Evolutionary conservation across 768 basidiomycete species (phyloP).

Genomic region (Mrakia blollopis): DNA sequence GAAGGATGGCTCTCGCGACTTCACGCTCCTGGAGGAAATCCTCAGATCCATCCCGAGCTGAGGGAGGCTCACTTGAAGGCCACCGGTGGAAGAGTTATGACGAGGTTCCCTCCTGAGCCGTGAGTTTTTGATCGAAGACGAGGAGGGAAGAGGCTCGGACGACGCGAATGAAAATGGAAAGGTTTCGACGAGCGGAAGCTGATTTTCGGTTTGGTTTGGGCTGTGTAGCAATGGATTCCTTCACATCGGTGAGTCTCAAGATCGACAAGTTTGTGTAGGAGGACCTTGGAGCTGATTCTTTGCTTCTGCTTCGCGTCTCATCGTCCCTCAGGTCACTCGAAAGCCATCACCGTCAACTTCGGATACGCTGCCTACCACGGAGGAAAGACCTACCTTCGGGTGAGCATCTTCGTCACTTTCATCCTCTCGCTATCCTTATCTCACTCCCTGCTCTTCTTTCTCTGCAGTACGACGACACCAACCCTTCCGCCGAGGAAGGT

Average conservation of each 20-base stretch:
- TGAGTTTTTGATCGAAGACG: not conserved
- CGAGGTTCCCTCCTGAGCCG: constrained; percentile 97
- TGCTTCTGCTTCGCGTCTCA: not conserved
- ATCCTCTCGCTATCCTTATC: not conserved
- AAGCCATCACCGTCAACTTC: constrained; percentile 96
- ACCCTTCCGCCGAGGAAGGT: constrained; percentile 95
- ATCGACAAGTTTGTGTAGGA: not conserved
- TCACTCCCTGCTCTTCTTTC: not conserved
- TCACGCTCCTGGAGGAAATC: constrained; percentile 90
- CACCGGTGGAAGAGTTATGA: constrained; percentile 80
- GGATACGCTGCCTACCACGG: constrained; percentile 93
- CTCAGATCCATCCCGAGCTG: constrained; percentile 71
- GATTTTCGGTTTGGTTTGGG: not conserved
- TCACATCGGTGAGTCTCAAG: not conserved
- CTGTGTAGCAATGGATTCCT: not conserved
- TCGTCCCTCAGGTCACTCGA: constrained; percentile 63
- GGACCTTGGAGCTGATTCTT: not conserved
- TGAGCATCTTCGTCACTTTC: constrained; percentile 24
- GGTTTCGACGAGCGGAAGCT: not conserved
- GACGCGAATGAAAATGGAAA: not conserved
- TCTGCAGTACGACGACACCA: constrained; percentile 80
- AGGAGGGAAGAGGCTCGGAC: not conserved
- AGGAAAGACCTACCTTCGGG: constrained; percentile 84
- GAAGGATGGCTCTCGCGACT: constrained; percentile 90
- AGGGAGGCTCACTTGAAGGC: constrained; percentile 72